Base-by-base conservation (phyloP, 139 green algal species). In the Marvania coccoides region DNA sequence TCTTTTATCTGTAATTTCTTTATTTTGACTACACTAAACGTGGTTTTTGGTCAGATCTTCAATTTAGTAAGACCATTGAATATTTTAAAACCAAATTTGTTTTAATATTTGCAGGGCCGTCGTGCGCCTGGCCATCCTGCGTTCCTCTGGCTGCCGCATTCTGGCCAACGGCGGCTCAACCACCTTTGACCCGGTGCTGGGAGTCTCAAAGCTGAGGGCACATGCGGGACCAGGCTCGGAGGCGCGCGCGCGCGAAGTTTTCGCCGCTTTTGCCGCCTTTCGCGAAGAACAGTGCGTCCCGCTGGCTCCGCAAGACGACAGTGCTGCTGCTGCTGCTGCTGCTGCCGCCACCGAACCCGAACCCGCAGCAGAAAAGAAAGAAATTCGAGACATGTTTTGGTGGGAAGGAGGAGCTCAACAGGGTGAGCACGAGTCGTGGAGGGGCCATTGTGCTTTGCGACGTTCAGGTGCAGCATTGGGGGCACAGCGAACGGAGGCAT, bases 261-360 rank as follows among this genome's bases (percentile, higher is more conserved):
- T 65, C 29, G 38, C n/a, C 3, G 74, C 74, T 15, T 81, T 81
- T 58, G 42, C 70, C 13, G 33, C 47, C 13, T 81, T 81, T 59
- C 42, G 74, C 6, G 23, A 65, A 29, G 47, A 30, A 13, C 70
- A 72, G 38, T 62, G 70, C 58, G n/a, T 24, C 13, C 46, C 58
- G 7, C 19, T 28, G 23, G 12, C 9, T 4, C 4, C 38, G 28
- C 31, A 69, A 69, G 28, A 5, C 2, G 14, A 34, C 6, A 42
- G 4, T 23, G 54, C 39, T 19, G 65, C 47, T 23, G 31, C 1
- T 5, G 47, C 7, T 9, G 38, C 37, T 5, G 15, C 40, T 7
- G 31, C 10, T 12, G 24, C 13, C 47, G 45, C n/a, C n/a, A n/a
- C n/a, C n/a, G n/a, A n/a, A n/a, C n/a, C n/a, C n/a, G n/a, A n/a